A percentile compares a stretch with the other conserved stretches of the same genome.
Conservation (phyloP, 768 basidiomycete genomes). For the Podaxis sp. region DNA sequence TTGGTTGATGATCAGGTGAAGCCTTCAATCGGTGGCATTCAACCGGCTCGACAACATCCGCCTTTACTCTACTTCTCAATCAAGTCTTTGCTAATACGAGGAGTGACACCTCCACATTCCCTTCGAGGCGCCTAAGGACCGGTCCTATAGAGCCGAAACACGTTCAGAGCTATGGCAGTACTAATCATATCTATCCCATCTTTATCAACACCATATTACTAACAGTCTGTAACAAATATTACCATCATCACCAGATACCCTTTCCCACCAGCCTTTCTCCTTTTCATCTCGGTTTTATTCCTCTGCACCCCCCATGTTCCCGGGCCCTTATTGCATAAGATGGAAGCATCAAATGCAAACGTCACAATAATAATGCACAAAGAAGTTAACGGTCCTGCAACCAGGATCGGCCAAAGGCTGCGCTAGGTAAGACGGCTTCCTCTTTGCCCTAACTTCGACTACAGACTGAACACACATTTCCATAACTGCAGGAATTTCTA, state of each 20-base stretch:
- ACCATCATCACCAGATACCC: neutral
- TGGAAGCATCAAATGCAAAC: neutral
- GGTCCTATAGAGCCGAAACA: neutral
- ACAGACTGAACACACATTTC: neutral
- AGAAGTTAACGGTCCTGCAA: neutral
- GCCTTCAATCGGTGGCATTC: neutral
- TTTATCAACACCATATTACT: neutral
- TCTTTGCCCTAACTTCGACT: neutral
- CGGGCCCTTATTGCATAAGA: slow-evolving; percentile 3
- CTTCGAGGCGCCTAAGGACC: neutral
- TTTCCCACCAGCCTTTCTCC: neutral
- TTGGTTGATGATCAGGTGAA: neutral
- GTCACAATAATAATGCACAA: neutral
- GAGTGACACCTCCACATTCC: neutral
- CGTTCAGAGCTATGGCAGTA: neutral
- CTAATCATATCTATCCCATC: neutral
- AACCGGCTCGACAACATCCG: neutral
- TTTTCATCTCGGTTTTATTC: slow-evolving; percentile 1
- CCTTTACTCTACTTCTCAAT: neutral
- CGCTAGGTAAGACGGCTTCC: neutral
- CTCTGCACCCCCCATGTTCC: neutral
- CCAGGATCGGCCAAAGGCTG: neutral
- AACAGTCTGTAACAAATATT: neutral
- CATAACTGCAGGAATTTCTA: slow-evolving; percentile 1
- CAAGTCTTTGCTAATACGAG: neutral